Evolutionary conservation across 2,329 filamentous ascomycete genomes (phyloP), one percentile per base, ranked within the genome.

Genomic region (Lachnellula suecica): DNA sequence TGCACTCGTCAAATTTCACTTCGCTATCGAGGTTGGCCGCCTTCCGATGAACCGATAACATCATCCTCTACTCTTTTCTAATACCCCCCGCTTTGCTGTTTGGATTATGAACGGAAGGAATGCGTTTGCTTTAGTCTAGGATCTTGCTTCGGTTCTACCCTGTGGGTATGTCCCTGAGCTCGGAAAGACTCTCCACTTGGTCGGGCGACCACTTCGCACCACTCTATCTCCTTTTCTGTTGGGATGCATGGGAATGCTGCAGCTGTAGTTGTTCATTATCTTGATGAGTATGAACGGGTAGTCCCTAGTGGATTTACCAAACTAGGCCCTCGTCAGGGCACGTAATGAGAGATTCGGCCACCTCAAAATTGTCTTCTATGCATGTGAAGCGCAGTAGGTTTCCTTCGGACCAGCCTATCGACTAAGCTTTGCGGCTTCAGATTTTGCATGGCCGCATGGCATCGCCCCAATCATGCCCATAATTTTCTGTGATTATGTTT

Each of bases 11-110:
- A 62, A 56, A 65, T 63, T 62, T 65, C 63, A 63, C 68, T 71
- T 70, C 71, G 63, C 65, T 66, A 70, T 40, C 64, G 72, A 76
- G 73, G 73, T 67, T 73, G 74, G 75, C 72, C 72, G 68, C 68
- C 66, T 72, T 69, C 67, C 66, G 69, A 72, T 73, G 72, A 71
- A 65, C 60, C 54, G 66, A 63, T 61, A 60, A 53, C 62, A 63
- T 63, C 63, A 65, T 68, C 66, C 68, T 68, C 68, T 40, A 40
- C 64, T 67, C 65, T 68, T 62, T 62, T 67, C 63, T 68, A 68
- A 69, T 70, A 63, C 62, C 63, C 61, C 66, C 59, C 52, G 64
- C 64, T 62, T 63, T 63, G 61, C 58, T 63, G 54, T 64, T 62
- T 59, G 49, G 47, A 45, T 50, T 58, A 57, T 49, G 47, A 59